Conservation (phyloP, 1,284 basidiomycete genomes). For the Austropuccinia psidii region DNA sequence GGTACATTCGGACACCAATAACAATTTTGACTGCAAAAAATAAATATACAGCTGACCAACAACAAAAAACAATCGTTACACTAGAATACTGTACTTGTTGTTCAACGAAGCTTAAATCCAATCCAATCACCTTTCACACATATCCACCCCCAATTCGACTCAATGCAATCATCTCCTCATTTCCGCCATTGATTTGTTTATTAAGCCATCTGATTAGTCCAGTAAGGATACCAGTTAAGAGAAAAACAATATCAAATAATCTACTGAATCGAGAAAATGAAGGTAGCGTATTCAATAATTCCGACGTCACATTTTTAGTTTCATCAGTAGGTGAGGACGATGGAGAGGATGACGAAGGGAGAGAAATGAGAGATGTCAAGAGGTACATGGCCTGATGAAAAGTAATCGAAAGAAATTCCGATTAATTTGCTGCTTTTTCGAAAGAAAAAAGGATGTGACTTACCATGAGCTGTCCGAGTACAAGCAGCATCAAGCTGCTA, state of each 20-base stretch:
- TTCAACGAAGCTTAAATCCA: too few species aligned
- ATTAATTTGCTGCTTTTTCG: neutral
- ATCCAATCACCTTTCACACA: too few species aligned
- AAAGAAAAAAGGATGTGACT: neutral
- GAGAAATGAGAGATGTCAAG: constrained; percentile 50
- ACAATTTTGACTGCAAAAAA: too few species aligned
- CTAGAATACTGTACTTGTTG: too few species aligned
- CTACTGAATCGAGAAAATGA: constrained; percentile 49
- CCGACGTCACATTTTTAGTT: constrained; percentile 29
- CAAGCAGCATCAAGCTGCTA: constrained; percentile 47
- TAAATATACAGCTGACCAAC: too few species aligned
- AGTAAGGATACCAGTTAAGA: constrained; percentile 45
- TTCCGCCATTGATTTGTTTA: constrained; percentile 40
- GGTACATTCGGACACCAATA: too few species aligned
- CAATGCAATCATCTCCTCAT: too few species aligned
- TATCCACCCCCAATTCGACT: too few species aligned
- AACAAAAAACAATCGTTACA: too few species aligned
- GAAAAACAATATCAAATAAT: constrained; percentile 49
- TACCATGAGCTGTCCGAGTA: constrained; percentile 49
- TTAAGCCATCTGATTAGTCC: constrained; percentile 41
- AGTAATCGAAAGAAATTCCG: neutral
- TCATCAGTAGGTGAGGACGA: neutral
- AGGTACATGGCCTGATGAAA: constrained; percentile 48
- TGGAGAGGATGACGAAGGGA: constrained; percentile 43
- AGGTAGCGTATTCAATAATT: constrained; percentile 48